phyloP scores from a whole-genome alignment of 805 yeast genomes.

The Candida arabinofermentans region DNA sequence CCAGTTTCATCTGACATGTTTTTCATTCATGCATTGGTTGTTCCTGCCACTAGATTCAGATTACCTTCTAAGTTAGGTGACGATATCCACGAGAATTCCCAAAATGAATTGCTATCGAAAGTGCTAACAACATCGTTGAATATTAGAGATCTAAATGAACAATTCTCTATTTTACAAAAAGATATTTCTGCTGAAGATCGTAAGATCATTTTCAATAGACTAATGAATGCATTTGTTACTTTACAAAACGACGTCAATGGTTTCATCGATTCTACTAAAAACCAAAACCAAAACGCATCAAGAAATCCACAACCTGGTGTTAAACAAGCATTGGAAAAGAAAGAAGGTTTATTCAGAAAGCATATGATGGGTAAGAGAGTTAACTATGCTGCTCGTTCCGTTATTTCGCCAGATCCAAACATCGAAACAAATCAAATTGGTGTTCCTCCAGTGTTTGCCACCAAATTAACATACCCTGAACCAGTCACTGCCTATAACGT shows the following conservation, averaged over 20 bases:
- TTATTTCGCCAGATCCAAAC: constrained; percentile 97
- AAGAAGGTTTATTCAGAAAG: constrained; percentile 96
- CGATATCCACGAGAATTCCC: constrained; percentile 90
- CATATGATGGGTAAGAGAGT: constrained; percentile 99
- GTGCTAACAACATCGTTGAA: constrained; percentile 74
- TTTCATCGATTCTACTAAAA: constrained; percentile 87
- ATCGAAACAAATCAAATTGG: constrained; percentile 97
- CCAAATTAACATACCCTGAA: constrained; percentile 93
- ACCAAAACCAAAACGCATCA: constrained; percentile 65
- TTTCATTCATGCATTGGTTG: constrained; percentile 82
- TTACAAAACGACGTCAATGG: constrained; percentile 94
- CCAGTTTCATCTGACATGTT: constrained; percentile 72
- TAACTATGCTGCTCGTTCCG: constrained; percentile 97
- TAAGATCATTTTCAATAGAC: constrained; percentile 73
- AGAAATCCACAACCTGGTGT: constrained; percentile 88
- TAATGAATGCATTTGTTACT: constrained; percentile 94
- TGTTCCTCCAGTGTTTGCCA: constrained; percentile 98
- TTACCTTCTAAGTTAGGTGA: constrained; percentile 97
- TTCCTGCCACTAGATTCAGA: constrained; percentile 96
- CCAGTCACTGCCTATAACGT: constrained; percentile 94
- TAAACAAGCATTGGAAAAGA: constrained; percentile 96
- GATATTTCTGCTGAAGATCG: constrained; percentile 65
- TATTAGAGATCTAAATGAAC: constrained; percentile 87
- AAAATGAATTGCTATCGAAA: constrained; percentile 81
- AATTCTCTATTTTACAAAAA: constrained; percentile 61